Percentiles rank a stretch among this genome's conserved stretches.
Evolutionary conservation across 192 early-diverging fungal species (phyloP).

Genomic region (Umbelopsis sp.): DNA sequence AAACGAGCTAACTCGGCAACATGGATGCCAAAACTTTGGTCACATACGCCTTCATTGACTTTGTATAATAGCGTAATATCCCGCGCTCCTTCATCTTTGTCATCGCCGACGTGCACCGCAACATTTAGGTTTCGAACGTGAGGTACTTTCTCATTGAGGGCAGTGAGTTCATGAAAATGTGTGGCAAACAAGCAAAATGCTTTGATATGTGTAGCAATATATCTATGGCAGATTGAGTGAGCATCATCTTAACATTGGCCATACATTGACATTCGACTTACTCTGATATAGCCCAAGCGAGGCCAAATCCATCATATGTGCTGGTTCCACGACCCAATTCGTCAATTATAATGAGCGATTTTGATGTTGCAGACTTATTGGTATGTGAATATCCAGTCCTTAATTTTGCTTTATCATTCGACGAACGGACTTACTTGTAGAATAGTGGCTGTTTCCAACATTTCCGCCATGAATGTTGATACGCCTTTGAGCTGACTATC

Average conservation of each 20-base stretch:
- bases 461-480: conserved; percentile 96
- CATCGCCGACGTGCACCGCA: conserved; percentile 60
- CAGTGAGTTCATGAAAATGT: conserved; percentile 97
- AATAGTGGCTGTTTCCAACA: conserved; percentile 92
- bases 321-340: conserved; percentile 97
- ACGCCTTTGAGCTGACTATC: conserved; percentile 92
- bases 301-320: conserved; percentile 96
- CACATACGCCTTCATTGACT: conserved; percentile 85
- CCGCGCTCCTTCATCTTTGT: conserved; percentile 35
- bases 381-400: not conserved
- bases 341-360: conserved; percentile 94
- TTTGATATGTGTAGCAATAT: conserved; percentile 67
- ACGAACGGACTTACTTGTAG: conserved; percentile 55
- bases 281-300: conserved; percentile 98
- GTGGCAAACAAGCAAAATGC: conserved; percentile 92
- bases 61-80: conserved; percentile 92
- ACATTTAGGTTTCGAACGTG: conserved; percentile 91
- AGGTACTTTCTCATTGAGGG: conserved; percentile 67
- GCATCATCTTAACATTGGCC: not conserved
- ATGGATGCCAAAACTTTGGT: conserved; percentile 98
- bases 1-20: conserved; percentile 95
- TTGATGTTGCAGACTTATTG: conserved; percentile 66
- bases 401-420: not conserved
- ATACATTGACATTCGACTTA: conserved; percentile 42
- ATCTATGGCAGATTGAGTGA: conserved; percentile 44